Percentiles rank a stretch among this genome's conserved stretches.
Evolutionary conservation across 139 green algal species (phyloP).

Genomic region (Volvox africanus): DNA sequence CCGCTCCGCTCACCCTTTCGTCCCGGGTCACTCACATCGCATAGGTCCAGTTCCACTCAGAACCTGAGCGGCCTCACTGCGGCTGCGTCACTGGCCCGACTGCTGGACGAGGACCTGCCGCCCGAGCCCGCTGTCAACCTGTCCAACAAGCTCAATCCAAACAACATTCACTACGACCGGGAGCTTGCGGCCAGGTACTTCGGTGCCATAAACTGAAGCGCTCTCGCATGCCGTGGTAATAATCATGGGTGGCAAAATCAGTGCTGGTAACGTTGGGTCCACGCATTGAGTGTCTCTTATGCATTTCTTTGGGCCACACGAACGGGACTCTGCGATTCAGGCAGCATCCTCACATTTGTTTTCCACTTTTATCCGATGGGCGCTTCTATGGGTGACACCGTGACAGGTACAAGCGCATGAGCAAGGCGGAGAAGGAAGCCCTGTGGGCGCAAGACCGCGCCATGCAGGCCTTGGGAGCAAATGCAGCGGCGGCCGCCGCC

Average conservation of each 20-base stretch:
- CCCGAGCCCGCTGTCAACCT: slow-evolving; percentile 76
- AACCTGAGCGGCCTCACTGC: slow-evolving; percentile 48
- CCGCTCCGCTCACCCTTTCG: too few species aligned
- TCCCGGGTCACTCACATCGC: too few species aligned
- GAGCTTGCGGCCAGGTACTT: slow-evolving; percentile 67
- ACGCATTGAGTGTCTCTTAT: not conserved
- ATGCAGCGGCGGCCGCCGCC: slow-evolving; percentile 32
- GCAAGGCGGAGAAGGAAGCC: slow-evolving; percentile 82
- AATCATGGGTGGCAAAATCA: too few species aligned
- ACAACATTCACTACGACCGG: slow-evolving; percentile 84
- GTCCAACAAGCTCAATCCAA: slow-evolving; percentile 86
- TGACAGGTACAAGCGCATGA: slow-evolving; percentile 82
- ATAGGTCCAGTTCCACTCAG: slow-evolving; percentile 36
- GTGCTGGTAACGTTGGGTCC: not conserved
- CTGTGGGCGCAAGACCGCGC: slow-evolving; percentile 76
- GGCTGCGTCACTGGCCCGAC: slow-evolving; percentile 31
- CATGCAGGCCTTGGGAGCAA: slow-evolving; percentile 51
- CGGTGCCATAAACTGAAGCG: too few species aligned
- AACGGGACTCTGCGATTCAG: too few species aligned
- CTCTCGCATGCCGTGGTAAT: too few species aligned
- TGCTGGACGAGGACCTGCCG: slow-evolving; percentile 55
- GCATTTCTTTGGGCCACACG: not conserved
- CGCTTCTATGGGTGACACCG: too few species aligned
- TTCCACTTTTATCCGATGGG: too few species aligned
- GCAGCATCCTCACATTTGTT: too few species aligned